Percentiles rank a stretch among this genome's conserved stretches.
phyloP scores from a whole-genome alignment of 208 protist species.

The Crithidia thermophila region DNA sequence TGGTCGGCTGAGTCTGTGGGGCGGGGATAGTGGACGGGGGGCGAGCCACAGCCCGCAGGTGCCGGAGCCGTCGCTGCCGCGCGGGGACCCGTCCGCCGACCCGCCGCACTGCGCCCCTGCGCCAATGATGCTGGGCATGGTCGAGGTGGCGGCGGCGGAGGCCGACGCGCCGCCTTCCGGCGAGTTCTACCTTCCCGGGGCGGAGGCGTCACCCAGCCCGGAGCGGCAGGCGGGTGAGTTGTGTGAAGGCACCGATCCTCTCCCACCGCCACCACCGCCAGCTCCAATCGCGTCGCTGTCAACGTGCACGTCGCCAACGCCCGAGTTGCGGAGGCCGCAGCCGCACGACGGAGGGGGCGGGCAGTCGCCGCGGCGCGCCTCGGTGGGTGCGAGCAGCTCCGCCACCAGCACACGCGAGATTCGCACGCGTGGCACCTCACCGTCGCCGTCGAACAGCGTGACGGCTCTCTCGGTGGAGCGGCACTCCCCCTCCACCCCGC shows the following conservation, averaged over 20 bases:
- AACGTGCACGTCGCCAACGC: background rate
- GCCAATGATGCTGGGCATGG: slow-evolving; percentile 13
- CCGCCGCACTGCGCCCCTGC: slow-evolving; percentile 23
- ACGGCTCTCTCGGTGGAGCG: background rate
- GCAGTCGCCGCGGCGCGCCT: background rate
- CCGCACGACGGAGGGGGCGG: background rate
- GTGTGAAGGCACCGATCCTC: background rate
- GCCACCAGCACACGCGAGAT: background rate
- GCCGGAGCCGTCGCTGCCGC: slow-evolving; percentile 26
- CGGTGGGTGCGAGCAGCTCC: slow-evolving; percentile 4
- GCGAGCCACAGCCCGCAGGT: slow-evolving; percentile 19
- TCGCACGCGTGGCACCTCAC: slow-evolving; percentile 13
- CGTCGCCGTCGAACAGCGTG: slow-evolving; percentile 6
- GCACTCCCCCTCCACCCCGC: background rate
- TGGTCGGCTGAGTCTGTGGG: slow-evolving; percentile 17
- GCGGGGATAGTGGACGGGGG: slow-evolving; percentile 17
- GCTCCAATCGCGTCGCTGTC: background rate
- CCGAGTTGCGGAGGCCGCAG: background rate
- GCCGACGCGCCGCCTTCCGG: background rate
- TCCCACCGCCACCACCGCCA: background rate
- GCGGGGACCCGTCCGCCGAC: slow-evolving; percentile 1
- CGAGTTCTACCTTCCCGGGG: background rate
- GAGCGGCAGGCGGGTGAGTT: background rate
- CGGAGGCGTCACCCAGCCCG: slow-evolving; percentile 10
- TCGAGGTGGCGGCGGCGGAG: background rate